These are phyloP conservation scores for Rutstroemia sp. DNA, from an alignment of 2,329 filamentous ascomycete genomes.

Conservation along the genomic window DNA sequence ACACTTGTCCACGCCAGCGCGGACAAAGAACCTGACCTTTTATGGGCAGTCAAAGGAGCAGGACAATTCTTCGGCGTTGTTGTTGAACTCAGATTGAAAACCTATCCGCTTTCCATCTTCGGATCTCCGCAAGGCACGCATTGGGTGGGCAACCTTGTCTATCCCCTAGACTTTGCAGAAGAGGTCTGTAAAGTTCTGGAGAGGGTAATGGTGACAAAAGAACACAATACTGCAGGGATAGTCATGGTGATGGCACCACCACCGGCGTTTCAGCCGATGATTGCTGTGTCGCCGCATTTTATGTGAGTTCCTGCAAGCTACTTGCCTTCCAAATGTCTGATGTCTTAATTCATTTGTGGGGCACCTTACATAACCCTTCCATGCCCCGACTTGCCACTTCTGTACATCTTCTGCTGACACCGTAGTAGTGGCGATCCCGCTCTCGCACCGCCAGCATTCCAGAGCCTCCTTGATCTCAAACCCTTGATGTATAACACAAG, in stretches of 20 bases:
- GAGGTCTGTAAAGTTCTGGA: background rate
- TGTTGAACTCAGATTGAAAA: background rate
- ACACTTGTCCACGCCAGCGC: background rate
- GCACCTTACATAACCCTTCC: too few relatives aligned
- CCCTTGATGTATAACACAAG: background rate
- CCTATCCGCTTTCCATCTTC: background rate
- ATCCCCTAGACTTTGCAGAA: background rate
- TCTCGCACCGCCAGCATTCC: background rate
- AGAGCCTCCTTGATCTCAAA: background rate
- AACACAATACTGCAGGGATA: background rate
- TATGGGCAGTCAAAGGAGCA: background rate
- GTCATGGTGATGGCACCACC: background rate
- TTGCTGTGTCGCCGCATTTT: background rate
- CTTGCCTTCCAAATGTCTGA: too few relatives aligned
- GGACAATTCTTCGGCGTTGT: background rate
- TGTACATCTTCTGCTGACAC: too few relatives aligned
- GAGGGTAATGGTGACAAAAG: background rate
- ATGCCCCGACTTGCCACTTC: too few relatives aligned
- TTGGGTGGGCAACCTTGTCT: background rate
- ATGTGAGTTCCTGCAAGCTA: background rate
- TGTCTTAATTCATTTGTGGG: too few relatives aligned
- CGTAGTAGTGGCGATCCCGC: background rate
- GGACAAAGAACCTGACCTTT: background rate
- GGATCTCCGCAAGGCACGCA: background rate
- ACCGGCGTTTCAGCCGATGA: background rate